These are phyloP conservation scores for Gossypium lobatum DNA, from an alignment of 441 rosid species.

Conservation along the genomic window DNA sequence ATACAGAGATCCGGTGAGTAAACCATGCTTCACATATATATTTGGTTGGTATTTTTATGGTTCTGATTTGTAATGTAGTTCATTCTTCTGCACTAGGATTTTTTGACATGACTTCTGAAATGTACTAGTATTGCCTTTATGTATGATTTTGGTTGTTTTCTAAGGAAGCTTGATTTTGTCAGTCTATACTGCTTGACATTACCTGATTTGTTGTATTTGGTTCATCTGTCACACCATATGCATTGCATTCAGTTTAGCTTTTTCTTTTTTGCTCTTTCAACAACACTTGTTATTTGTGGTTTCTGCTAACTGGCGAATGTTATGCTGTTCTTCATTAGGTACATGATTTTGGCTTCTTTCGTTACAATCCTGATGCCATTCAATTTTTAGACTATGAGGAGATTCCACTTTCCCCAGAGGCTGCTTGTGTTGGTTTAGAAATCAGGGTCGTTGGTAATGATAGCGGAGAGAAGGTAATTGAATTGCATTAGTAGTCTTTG, in stretches of 20 bases:
- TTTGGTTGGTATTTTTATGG: background rate
- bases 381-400: constrained; percentile 85
- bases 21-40: constrained; percentile 12
- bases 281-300: background rate
- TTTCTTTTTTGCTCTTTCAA: background rate
- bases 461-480: constrained; percentile 76
- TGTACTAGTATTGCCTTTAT: background rate
- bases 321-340: constrained; percentile 48
- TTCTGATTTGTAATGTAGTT: background rate
- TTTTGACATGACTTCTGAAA: background rate
- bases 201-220: background rate
- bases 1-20: constrained; percentile 91
- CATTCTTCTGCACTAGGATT: constrained; percentile 1
- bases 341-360: constrained; percentile 98
- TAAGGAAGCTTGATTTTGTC: background rate
- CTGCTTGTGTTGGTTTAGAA: constrained; percentile 94
- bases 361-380: constrained; percentile 75
- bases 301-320: constrained; percentile 19
- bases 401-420: constrained; percentile 96
- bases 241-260: background rate
- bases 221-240: background rate
- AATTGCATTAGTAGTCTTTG: background rate
- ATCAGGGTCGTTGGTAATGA: constrained; percentile 99
- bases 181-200: background rate
- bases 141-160: constrained; percentile 4